Base-by-base conservation (phyloP, 768 basidiomycete species). In the Auriscalpium orientale region DNA sequence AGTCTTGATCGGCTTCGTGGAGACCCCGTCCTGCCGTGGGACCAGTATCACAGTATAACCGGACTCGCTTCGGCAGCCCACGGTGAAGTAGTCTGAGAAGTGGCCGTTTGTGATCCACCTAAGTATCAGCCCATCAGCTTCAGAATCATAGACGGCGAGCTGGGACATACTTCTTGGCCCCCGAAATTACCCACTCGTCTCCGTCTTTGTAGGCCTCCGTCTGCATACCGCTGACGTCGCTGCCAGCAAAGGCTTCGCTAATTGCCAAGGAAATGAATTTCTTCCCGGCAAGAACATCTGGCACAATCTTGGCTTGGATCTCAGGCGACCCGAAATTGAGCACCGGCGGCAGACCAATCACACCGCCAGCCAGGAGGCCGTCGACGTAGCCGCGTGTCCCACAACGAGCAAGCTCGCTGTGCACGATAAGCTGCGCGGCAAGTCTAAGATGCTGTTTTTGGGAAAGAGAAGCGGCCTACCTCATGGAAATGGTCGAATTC, bases 401-500 rank as follows among this genome's bases (percentile, higher is more conserved):
- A 51, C 91, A 83, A 13, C 93, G 84, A 4, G 83, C 80, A 21
- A 97, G 74, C 69, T 98, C 95, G 43, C 85, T 81, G 60, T 89
- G 84, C 55, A 91, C 77, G 57, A 91, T 89, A 46, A 85, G 76
- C 88, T 90, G 58, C 36, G 50, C 40, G 35, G 44, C n/a, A 21
- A 61, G 50, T 40, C 46, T 56, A 28, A 16, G 49, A 13, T 18
- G 13, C 46, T 16, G 36, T 34, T 21, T 28, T 56, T 56, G 49
- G 16, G 35, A 20, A 13, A 36, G 40, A 13, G 22, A 22, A 35
- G 35, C 47, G 2, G 16, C 38, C 4, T n/a, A 85, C 87, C 76
- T 91, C 95, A 65, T 97, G 87, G 78, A 98, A 98, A 66, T 95
- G 94, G 69, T 97, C 91, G 64, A 89, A 98, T 62, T 94, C 86